Conservation (phyloP, 768 basidiomycete genomes). For the Daedaleopsis nitida region DNA sequence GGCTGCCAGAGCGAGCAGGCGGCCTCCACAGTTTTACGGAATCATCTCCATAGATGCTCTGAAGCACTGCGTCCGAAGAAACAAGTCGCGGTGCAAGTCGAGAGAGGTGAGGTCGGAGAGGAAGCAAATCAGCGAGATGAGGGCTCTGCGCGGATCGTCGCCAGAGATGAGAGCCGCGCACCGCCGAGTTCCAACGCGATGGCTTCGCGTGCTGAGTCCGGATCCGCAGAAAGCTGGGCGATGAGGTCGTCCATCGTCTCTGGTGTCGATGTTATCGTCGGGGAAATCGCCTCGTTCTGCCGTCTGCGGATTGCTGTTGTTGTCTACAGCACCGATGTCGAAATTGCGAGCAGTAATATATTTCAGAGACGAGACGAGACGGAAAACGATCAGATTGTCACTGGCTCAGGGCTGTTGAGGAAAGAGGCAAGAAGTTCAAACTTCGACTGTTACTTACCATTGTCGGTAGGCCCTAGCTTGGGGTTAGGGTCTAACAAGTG, state of each 20-base stretch:
- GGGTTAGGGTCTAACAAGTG: too few species aligned
- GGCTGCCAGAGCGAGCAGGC: conserved; percentile 7
- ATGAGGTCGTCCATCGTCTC: conserved; percentile 17
- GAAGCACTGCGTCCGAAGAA: conserved; percentile 52
- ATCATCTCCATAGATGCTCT: conserved; percentile 78
- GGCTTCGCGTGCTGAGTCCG: conserved; percentile 40
- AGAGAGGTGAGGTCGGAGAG: conserved; percentile 8
- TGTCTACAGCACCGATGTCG: too few species aligned
- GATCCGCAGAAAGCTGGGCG: conserved; percentile 27
- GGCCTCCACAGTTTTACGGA: conserved; percentile 63
- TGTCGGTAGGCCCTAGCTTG: too few species aligned
- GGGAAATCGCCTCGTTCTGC: too few species aligned
- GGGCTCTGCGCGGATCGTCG: conserved; percentile 16
- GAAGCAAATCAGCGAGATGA: conserved; percentile 22
- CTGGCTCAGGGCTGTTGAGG: too few species aligned
- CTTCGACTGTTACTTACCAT: too few species aligned
- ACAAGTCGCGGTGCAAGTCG: conserved; percentile 12
- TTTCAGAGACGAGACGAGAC: too few species aligned
- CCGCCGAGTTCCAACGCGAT: conserved; percentile 52
- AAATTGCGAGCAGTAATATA: too few species aligned
- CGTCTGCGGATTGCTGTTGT: too few species aligned
- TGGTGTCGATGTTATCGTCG: conserved; percentile 7
- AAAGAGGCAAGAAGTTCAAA: too few species aligned
- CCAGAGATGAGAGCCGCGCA: conserved; percentile 22
- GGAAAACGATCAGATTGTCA: too few species aligned